Base-by-base conservation (phyloP, 2,329 filamentous ascomycete species). In the Aspergillus pseudotamarii region DNA sequence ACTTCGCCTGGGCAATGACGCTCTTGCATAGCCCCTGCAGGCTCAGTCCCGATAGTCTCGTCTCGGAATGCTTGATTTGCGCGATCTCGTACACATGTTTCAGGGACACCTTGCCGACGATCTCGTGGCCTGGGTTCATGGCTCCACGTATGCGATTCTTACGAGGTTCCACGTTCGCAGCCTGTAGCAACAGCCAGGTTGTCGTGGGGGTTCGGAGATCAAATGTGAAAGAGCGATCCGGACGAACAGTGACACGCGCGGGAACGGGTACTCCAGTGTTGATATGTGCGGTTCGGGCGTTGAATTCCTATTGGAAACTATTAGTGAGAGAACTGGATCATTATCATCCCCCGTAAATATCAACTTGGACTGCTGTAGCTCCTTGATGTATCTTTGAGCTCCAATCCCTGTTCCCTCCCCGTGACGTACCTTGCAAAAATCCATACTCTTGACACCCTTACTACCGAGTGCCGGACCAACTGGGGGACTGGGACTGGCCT, bases 61-160 rank as follows among this genome's bases (percentile, higher is more conserved):
- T 81, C 79, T 95, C 92, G 59, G 85, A 83, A 69, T 92, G 90
- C 86, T 99, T 99, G 75, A 99, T 96, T 84, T 92, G 94, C 68
- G 95, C 95, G 79, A 99, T 98, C 82, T 98, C 94, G 81, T 93
- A 98, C 26, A 99, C 84, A 81, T 99, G 95, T 84, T 99, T 99
- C 73, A 99, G 81, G 72, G 91, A 95, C 61, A 99, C 86, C 4
- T 87, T 90, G 62, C 94, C 95, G n/a, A 96, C 87, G 9, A 83
- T 88, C 70, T 96, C 92, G 64, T 89, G 84, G 1, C 89, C 91
- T 0, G 92, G 91, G 60, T 88, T 90, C 73, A 84, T 84, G 0
- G 93, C 91, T 14, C 93, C 95, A 73, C 85, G 84, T 11, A 93
- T 83, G 73, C 91, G 91, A 72, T 90, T 90, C 78, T 94, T 93